These are phyloP conservation scores for Penicillium lividum DNA, from an alignment of 495 filamentous ascomycete species.

Conservation along the genomic window DNA sequence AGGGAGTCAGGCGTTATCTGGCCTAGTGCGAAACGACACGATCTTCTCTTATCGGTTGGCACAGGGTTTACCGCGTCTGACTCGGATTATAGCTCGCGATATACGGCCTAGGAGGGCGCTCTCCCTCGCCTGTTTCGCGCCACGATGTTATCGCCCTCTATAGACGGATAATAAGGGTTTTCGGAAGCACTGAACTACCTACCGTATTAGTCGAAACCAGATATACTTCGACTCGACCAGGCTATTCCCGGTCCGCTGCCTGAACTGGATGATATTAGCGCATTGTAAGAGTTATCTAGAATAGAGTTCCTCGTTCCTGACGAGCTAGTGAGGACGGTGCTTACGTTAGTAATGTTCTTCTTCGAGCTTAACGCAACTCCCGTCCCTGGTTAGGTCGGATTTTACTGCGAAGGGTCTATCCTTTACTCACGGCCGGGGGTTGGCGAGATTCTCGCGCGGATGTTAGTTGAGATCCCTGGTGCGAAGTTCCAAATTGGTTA, in stretches of 20 bases:
- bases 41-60: slow-evolving; percentile 36
- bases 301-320: not conserved
- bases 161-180: slow-evolving; percentile 24
- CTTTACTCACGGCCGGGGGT: slow-evolving; percentile 9
- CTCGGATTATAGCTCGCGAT: not conserved
- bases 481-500: slow-evolving; percentile 1
- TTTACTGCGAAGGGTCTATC: slow-evolving; percentile 16
- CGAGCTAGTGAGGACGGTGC: not conserved
- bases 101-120: slow-evolving; percentile 5
- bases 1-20: slow-evolving; percentile 30
- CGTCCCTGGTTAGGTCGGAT: slow-evolving; percentile 4
- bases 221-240: slow-evolving; percentile 3
- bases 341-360: slow-evolving; percentile 17
- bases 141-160: slow-evolving; percentile 20
- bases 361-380: slow-evolving; percentile 22
- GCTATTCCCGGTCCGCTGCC: not conserved
- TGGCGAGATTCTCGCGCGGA: not conserved
- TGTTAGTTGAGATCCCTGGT: slow-evolving; percentile 1
- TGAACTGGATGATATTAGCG: not conserved
- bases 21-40: slow-evolving; percentile 24
- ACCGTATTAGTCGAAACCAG: not conserved
- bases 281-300: not conserved
- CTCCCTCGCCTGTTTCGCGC: slow-evolving; percentile 19
- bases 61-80: slow-evolving; percentile 22
- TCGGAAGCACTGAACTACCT: slow-evolving; percentile 25